Evolutionary conservation across 495 filamentous ascomycete species (phyloP), one percentile per base, ranked within the genome.

Genomic region (Emericellopsis terricola): DNA sequence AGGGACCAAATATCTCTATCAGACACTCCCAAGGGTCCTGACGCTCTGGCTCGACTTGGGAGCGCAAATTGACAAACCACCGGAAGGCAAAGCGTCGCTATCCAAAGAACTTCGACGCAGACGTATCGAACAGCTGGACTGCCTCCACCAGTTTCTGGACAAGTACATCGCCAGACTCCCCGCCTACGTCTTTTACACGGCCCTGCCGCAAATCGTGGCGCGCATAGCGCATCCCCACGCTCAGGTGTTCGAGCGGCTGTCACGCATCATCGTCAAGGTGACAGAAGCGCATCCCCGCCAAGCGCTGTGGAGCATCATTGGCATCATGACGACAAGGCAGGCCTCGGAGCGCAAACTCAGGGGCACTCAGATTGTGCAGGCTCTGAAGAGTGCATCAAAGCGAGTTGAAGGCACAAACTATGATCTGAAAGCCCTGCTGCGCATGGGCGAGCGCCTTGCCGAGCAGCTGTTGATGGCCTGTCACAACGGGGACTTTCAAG

Each of bases 11-110:
- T 94, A 96, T 50, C 72, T 92, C 15, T 91, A 86, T 43, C 83
- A 94, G 46, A 93, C 85, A 0, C 59, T 99, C 19, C 89, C 89
- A 8, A 76, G 86, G 33, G 59, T 94, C 15, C 49, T 99, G 16
- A 96, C 91, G 0, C 63, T 99, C 11, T 99, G 89, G 84, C 62
- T 96, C 19, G 89, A 94, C 48, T 67, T 96, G 36, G 86, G 83
- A 3, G 72, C 74, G 5, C 73, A 78, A 30, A 65, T 81, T 29
- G 64, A 75, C 36, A 71, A 76, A 40, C 56, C 68, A 15, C 56
- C 78, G 21, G 78, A 82, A 41, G 64, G 71, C 7, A 78, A 73
- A 44, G 59, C 73, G 31, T 73, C 77, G 5, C 34, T 62, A 11
- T 68, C 71, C 11, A 65, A 69, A 34, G 73, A 77, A 32, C 74